phyloP scores from a whole-genome alignment of 768 basidiomycete species.

The Pisolithus marmoratus region DNA sequence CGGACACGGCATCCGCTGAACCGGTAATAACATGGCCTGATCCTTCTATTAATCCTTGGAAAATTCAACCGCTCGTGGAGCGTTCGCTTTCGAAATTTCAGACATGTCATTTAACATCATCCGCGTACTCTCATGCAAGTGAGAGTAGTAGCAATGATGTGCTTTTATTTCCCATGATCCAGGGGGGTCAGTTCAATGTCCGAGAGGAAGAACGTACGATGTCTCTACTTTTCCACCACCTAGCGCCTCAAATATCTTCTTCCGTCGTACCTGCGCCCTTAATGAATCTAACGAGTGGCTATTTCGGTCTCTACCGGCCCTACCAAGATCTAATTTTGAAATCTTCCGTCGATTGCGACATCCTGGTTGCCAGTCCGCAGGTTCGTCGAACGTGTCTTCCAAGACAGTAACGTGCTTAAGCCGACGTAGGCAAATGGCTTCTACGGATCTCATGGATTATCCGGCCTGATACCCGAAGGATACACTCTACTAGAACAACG shows the following conservation, averaged over 20 bases:
- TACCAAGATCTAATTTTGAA: slow-evolving; percentile 73
- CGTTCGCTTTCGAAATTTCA: slow-evolving; percentile 59
- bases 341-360: slow-evolving; percentile 53
- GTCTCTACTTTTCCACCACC: slow-evolving; percentile 48
- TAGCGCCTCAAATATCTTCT: slow-evolving; percentile 22
- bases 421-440: slow-evolving; percentile 86
- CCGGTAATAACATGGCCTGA: slow-evolving; percentile 68
- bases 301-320: slow-evolving; percentile 79
- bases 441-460: slow-evolving; percentile 82
- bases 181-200: slow-evolving; percentile 83
- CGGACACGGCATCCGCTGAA: slow-evolving; percentile 32
- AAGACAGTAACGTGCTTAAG: neutral
- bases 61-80: slow-evolving; percentile 57
- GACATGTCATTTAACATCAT: slow-evolving; percentile 27
- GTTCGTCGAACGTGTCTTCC: slow-evolving; percentile 32
- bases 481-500: slow-evolving; percentile 84
- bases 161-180: slow-evolving; percentile 75
- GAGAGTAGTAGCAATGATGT: slow-evolving; percentile 35
- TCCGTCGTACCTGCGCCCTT: slow-evolving; percentile 31
- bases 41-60: slow-evolving; percentile 56
- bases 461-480: slow-evolving; percentile 90
- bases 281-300: slow-evolving; percentile 88
- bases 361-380: slow-evolving; percentile 84
- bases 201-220: slow-evolving; percentile 77
- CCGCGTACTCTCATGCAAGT: slow-evolving; percentile 5